Base-by-base conservation (phyloP, 169 alveolate species). In the Eimeria sp. region DNA sequence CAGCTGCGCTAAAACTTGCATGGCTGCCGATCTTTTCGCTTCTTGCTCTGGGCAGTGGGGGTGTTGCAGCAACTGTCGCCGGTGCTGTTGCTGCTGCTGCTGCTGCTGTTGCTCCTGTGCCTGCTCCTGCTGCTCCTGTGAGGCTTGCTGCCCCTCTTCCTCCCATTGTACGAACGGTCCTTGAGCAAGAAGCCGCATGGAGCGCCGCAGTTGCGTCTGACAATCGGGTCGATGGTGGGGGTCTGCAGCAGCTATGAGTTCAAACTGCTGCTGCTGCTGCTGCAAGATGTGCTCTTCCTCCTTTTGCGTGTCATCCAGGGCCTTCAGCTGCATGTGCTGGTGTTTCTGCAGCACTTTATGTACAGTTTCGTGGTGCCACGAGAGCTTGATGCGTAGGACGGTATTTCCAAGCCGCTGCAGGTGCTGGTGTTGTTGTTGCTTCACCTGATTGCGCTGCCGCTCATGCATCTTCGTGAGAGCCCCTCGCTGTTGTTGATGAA, bases 191-290 rank as follows among this genome's bases (percentile, higher is more conserved):
- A 73, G 83, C 45, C 25, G 83, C 83, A 73, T 73, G 57, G 83
- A 18, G 10, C 54, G 83, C 57, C 47, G 51, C 57, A 73, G 57
- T n/a, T 16, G 57, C 83, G 30, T 25, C 57, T 73, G 47, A 43
- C 22, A 5, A 7, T 43, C 57, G 7, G 25, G 57, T 27, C 25
- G 51, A 1, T 73, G 3, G 57, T 11, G 83, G 3, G 54, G 51
- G 16, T 73, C 83, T 34, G 57, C 83, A 1, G 83, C 51, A 34
- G 54, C 57, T 14, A 18, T 54, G 14, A 18, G 57, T 73, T 73
- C 83, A 73, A 73, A 73, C 51, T 73, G 83, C 83, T 73, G 83
- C 83, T 73, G 83, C 83, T 73, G 83, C 83, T 73, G 83, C 83
- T 6, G 54, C 67, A 78, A 67, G 43, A 49, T 1, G 18, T 25